phyloP scores from a whole-genome alignment of 495 filamentous ascomycete species.

The Parathielavia hyrcaniae region DNA sequence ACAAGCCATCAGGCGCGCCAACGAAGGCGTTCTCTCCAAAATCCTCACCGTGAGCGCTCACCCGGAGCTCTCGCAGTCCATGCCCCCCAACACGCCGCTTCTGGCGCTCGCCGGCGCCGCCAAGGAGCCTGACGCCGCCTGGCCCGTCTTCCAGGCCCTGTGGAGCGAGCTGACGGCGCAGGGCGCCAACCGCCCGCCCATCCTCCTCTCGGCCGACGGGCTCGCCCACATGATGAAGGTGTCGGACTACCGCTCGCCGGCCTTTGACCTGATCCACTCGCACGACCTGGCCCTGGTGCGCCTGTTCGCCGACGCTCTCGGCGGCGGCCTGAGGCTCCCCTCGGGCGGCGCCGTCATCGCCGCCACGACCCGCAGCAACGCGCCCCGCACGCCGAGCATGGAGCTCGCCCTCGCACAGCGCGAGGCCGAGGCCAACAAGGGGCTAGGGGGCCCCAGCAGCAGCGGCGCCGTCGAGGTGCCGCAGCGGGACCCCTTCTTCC shows the following conservation, averaged over 20 bases:
- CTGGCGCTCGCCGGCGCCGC: conserved; percentile 62
- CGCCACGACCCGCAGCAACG: conserved; percentile 62
- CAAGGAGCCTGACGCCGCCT: conserved; percentile 67
- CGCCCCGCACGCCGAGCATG: conserved; percentile 53
- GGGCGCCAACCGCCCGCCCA: conserved; percentile 62
- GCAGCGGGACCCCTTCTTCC: conserved; percentile 54
- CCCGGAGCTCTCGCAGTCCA: conserved; percentile 50
- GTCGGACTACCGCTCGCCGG: conserved; percentile 62
- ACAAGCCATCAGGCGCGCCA: conserved; percentile 62
- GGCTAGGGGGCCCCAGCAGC: no score
- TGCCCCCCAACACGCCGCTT: conserved; percentile 57
- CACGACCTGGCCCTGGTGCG: conserved; percentile 73
- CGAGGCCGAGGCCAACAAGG: conserved; percentile 32
- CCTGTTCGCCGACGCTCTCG: conserved; percentile 66
- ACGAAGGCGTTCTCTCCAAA: conserved; percentile 55
- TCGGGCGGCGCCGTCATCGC: conserved; percentile 77
- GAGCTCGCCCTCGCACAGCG: conserved; percentile 57
- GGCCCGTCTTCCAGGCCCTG: conserved; percentile 74
- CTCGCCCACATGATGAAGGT: conserved; percentile 70
- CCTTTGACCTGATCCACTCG: conserved; percentile 71
- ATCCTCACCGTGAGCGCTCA: conserved; percentile 56
- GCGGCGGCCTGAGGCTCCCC: conserved; percentile 51
- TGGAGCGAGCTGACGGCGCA: conserved; percentile 63
- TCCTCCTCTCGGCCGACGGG: conserved; percentile 72
- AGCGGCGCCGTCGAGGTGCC: conserved; percentile 44